These are phyloP conservation scores for Eimeria praecox DNA, from an alignment of 169 alveolate genomes.

Conservation along the genomic window DNA sequence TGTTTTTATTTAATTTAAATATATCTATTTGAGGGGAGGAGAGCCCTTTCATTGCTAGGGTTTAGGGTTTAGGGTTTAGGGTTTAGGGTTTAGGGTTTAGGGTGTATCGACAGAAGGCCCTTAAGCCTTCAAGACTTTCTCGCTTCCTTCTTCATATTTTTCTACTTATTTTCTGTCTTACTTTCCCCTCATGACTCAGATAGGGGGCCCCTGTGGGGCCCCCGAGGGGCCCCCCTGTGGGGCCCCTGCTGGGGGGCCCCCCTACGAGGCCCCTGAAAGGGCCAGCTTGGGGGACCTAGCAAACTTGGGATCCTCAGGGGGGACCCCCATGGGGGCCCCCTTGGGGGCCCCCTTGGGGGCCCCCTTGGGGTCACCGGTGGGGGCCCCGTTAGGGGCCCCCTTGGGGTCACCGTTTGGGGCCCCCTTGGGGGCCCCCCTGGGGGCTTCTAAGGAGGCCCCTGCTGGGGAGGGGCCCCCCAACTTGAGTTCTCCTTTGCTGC, in stretches of 20 bases:
- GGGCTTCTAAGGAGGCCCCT: background rate
- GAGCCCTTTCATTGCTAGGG: background rate
- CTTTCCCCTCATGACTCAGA: background rate
- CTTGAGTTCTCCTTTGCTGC: background rate
- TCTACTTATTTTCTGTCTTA: background rate
- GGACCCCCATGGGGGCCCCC: slow-evolving; percentile 6
- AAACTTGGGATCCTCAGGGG: background rate
- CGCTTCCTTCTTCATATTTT: background rate
- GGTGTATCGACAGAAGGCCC: background rate
- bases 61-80: slow-evolving; percentile 8
- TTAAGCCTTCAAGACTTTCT: background rate
- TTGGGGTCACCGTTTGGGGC: background rate
- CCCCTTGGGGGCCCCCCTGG: background rate
- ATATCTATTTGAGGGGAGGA: background rate
- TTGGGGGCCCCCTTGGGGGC: no score
- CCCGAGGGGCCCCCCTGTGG: background rate
- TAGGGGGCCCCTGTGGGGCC: background rate
- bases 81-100: slow-evolving; percentile 16
- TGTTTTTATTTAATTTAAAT: background rate
- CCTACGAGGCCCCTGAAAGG: background rate
- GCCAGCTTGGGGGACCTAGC: background rate
- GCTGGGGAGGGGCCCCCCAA: background rate
- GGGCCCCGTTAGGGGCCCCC: background rate
- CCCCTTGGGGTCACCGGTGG: background rate
- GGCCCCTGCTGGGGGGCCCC: background rate